phyloP scores from a whole-genome alignment of 208 protist genomes.

The Wallacemonas sp. region DNA sequence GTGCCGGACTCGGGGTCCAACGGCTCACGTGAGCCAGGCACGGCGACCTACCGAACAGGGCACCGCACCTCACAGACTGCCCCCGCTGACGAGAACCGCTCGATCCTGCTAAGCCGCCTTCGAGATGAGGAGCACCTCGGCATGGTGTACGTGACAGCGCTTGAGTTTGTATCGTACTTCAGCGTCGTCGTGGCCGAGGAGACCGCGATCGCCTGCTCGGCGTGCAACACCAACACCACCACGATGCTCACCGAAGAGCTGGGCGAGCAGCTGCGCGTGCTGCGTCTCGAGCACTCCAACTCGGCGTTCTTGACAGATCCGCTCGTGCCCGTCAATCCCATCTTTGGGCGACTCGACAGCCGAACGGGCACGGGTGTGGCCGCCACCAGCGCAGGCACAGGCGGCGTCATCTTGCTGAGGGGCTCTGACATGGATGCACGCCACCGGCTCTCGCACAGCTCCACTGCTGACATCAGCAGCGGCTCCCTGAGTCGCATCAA shows the following conservation, averaged over 20 bases:
- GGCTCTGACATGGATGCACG: background rate
- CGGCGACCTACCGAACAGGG: too few species aligned
- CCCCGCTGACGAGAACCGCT: background rate
- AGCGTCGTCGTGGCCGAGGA: slow-evolving; percentile 3
- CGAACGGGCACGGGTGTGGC: background rate
- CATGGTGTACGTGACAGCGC: background rate
- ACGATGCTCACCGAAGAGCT: slow-evolving; percentile 1
- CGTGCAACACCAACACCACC: background rate
- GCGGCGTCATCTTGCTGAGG: background rate
- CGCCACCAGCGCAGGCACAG: background rate
- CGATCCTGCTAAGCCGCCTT: background rate
- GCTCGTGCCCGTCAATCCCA: background rate
- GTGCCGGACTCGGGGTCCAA: too few species aligned
- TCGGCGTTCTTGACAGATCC: background rate
- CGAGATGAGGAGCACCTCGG: background rate
- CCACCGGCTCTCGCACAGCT: slow-evolving; percentile 2
- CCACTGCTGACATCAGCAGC: background rate
- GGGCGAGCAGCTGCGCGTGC: background rate
- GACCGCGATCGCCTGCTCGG: background rate
- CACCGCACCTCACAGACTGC: background rate
- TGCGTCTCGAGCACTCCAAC: background rate
- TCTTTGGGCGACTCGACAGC: background rate
- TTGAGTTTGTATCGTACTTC: slow-evolving; percentile 14
- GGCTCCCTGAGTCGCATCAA: background rate
- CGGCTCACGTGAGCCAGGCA: background rate